These are phyloP conservation scores for Pseudogymnoascus sp. DNA, from an alignment of 2,329 filamentous ascomycete species.

Conservation along the genomic window DNA sequence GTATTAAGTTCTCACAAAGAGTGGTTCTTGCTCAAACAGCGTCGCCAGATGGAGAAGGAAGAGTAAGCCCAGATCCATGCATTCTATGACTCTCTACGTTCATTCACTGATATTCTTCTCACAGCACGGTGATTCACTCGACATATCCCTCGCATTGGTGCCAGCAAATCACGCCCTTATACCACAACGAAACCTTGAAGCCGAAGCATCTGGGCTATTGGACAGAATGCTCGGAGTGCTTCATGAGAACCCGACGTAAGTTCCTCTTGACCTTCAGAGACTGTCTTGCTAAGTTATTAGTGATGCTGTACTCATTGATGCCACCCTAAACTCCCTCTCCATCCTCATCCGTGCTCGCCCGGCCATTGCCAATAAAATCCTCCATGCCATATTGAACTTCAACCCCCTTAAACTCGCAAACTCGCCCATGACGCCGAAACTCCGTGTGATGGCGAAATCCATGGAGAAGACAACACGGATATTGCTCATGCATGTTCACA, in stretches of 20 bases:
- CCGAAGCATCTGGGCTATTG: conserved; percentile 82
- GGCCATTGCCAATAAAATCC: conserved; percentile 72
- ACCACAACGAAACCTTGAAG: conserved; percentile 73
- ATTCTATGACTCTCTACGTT: not conserved
- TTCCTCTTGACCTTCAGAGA: conserved; percentile 16
- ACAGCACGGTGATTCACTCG: conserved; percentile 63
- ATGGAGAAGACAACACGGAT: conserved; percentile 91
- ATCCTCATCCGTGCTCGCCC: conserved; percentile 75
- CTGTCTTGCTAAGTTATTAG: conserved; percentile 42
- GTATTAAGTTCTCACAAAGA: conserved; percentile 93
- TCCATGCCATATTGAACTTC: conserved; percentile 80
- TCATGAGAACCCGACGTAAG: conserved; percentile 78
- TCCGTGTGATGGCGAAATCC: conserved; percentile 76
- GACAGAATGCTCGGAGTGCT: conserved; percentile 80
- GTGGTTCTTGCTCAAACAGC: conserved; percentile 87
- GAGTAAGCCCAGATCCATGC: conserved; percentile 45
- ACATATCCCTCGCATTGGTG: conserved; percentile 80
- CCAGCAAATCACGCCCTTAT: conserved; percentile 75
- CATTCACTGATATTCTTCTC: conserved; percentile 11
- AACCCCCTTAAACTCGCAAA: conserved; percentile 79
- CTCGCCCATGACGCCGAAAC: conserved; percentile 66
- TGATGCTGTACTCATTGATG: conserved; percentile 81
- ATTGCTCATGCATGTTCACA: conserved; percentile 73
- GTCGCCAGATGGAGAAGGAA: conserved; percentile 71
- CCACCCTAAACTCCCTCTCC: conserved; percentile 81